These are phyloP conservation scores for Trametes versicolor DNA, from an alignment of 1,284 basidiomycete species.

Conservation along the genomic window DNA sequence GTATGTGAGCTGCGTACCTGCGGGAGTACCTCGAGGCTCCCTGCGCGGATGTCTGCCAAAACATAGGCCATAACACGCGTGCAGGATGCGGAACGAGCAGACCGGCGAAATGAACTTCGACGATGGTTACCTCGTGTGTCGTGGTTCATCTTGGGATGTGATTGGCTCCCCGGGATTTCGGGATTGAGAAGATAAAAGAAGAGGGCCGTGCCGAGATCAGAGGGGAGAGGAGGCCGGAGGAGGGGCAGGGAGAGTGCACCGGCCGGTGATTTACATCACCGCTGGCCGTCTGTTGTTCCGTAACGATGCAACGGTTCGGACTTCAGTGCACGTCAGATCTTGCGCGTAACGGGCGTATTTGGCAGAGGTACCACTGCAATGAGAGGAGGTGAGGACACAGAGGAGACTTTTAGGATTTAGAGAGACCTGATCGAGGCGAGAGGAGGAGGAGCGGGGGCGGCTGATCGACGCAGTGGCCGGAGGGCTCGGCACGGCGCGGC, in stretches of 20 bases:
- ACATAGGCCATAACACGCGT: background rate
- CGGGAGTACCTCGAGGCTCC: no score
- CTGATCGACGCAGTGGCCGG: constrained; percentile 11
- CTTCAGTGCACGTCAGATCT: background rate
- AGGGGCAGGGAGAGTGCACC: background rate
- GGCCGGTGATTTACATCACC: constrained; percentile 14
- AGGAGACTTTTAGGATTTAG: constrained; percentile 17
- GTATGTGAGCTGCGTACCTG: no score
- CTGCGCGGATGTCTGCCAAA: background rate
- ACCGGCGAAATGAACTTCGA: constrained; percentile 13
- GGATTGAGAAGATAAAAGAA: background rate
- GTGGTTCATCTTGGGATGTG: background rate
- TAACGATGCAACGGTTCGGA: background rate
- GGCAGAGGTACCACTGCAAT: background rate
- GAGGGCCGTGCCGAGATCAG: constrained; percentile 13
- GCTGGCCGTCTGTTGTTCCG: background rate
- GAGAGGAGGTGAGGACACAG: constrained; percentile 6
- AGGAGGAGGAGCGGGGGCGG: constrained; percentile 7
- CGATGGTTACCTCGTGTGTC: constrained; percentile 4
- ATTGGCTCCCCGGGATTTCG: constrained; percentile 10
- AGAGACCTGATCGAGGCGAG: constrained; percentile 19
- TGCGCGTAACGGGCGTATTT: background rate
- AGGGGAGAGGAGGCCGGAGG: constrained; percentile 14
- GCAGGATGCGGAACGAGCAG: background rate
- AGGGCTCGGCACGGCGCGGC: constrained; percentile 14